Base-by-base conservation (phyloP, 306 rosid genomes). In the Styphnolobium japonicum region DNA sequence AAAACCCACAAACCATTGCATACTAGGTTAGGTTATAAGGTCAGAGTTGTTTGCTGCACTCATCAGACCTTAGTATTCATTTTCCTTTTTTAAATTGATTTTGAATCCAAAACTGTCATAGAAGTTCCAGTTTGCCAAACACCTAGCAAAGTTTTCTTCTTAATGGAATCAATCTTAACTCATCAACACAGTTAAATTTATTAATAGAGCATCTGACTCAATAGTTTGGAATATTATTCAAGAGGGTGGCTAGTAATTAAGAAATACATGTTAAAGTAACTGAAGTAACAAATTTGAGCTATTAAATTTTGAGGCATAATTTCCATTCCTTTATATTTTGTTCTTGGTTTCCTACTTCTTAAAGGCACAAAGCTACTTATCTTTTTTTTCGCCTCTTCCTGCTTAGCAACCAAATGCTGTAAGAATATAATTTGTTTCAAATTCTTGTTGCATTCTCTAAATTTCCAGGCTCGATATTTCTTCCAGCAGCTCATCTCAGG, bases 401-500 rank as follows among this genome's bases (percentile, higher is more conserved):
- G 73, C 31, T 43, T 76, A 58, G 48, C 36, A 53, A 74, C 73
- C 29, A 51, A 74, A n/a, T 62, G 67, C 39, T 39, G 36, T 62
- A 53, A 55, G 57, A 46, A 63, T 75, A 23, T 60, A 27, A 52
- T 60, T 60, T 73, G 73, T 37, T 80, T 77, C 63, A 46, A 67
- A 37, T 45, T 79, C 39, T 76, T 65, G 34, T 10, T 80, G 27
- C 65, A 7, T 36, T 62, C 64, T 74, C 53, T 16, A 42, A 36
- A 19, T 76, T 88, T 71, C 52, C 92, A 92, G 97, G 97, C 95
- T 60, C 86, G 97, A 43, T 92, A 92, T 85, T 92, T 92, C 87
- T 92, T 92, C 89, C 97, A 92, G 92, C 97, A 92, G 89, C 97
- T 92, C 81, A 92, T 92, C 76, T 92, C 97, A 2, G 97, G 97